phyloP scores from a whole-genome alignment of 208 protist species.

The Trypanosoma caninum region DNA sequence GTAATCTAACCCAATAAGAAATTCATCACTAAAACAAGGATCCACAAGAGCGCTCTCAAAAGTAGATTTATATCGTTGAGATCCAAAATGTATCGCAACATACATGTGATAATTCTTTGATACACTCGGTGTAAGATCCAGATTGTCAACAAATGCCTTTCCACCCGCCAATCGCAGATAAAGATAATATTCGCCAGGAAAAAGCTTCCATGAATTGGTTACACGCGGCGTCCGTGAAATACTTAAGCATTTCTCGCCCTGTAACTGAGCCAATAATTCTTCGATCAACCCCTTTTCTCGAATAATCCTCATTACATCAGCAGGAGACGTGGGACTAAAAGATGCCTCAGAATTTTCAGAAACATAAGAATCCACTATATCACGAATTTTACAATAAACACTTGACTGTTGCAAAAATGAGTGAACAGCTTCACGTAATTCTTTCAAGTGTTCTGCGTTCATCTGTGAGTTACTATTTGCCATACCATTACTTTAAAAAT shows the following conservation, averaged over 20 bases:
- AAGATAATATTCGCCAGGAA: slow-evolving; percentile 60
- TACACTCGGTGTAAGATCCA: slow-evolving; percentile 45
- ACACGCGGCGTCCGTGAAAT: background rate
- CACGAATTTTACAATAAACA: slow-evolving; percentile 86
- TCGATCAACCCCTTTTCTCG: slow-evolving; percentile 83
- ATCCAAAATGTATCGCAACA: slow-evolving; percentile 82
- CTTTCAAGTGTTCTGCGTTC: slow-evolving; percentile 46
- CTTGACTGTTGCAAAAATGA: slow-evolving; percentile 71
- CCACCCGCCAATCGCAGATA: slow-evolving; percentile 76
- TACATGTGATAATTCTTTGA: slow-evolving; percentile 48
- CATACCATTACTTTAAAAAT: slow-evolving; percentile 24
- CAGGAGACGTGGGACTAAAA: slow-evolving; percentile 31
- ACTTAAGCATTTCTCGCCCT: slow-evolving; percentile 20
- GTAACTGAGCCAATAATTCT: slow-evolving; percentile 55
- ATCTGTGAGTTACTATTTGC: slow-evolving; percentile 14
- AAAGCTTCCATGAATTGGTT: slow-evolving; percentile 17
- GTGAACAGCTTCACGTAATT: slow-evolving; percentile 81
- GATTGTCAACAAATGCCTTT: slow-evolving; percentile 90
- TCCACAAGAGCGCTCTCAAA: slow-evolving; percentile 40
- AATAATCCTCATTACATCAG: slow-evolving; percentile 80
- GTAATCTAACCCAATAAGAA: slow-evolving; percentile 85
- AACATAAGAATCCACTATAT: slow-evolving; percentile 86
- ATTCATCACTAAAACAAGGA: slow-evolving; percentile 86
- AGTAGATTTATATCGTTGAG: slow-evolving; percentile 70
- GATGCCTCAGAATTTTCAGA: slow-evolving; percentile 47